Conservation (phyloP, 495 filamentous ascomycete genomes). For the Penicillium mononematosum region DNA sequence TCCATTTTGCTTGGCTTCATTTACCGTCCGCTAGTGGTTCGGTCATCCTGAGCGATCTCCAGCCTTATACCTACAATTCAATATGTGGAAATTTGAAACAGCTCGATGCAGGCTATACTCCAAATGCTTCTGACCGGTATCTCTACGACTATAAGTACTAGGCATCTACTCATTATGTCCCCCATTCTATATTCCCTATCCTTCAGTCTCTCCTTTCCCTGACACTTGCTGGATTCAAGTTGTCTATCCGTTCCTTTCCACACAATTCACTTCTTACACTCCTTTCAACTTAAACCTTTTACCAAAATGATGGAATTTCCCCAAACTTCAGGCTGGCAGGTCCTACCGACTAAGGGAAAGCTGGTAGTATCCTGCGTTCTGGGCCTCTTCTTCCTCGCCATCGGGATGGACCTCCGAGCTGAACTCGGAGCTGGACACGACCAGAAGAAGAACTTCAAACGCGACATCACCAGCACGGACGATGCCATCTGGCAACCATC, state of each 20-base stretch:
- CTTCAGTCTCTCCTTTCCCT: constrained; percentile 8
- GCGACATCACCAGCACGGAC: constrained; percentile 1
- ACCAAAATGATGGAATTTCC: constrained; percentile 8
- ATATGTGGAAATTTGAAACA: constrained; percentile 5
- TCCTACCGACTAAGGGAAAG: constrained; percentile 1
- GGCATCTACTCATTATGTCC: neutral
- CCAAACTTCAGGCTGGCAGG: constrained; percentile 1
- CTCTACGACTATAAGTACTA: constrained; percentile 1
- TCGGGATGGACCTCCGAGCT: constrained; percentile 7
- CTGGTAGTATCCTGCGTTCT: constrained; percentile 1
- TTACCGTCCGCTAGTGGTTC: constrained; percentile 9
- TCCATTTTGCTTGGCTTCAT: constrained; percentile 8
- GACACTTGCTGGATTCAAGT: constrained; percentile 17
- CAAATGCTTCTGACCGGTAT: neutral
- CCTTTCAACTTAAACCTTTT: neutral
- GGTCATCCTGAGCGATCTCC: neutral
- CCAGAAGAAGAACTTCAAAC: constrained; percentile 4
- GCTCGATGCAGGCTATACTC: neutral
- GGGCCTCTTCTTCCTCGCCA: constrained; percentile 8
- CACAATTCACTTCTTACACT: constrained; percentile 3
- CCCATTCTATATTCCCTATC: neutral
- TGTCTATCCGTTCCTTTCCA: constrained; percentile 11
- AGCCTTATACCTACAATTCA: constrained; percentile 4
- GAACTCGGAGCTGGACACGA: neutral
- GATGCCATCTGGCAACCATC: constrained; percentile 11